A percentile compares a stretch with the other conserved stretches of the same genome.
These are phyloP conservation scores for Hyaloscypha variabilis DNA, from an alignment of 495 filamentous ascomycete species.

Conservation along the genomic window DNA sequence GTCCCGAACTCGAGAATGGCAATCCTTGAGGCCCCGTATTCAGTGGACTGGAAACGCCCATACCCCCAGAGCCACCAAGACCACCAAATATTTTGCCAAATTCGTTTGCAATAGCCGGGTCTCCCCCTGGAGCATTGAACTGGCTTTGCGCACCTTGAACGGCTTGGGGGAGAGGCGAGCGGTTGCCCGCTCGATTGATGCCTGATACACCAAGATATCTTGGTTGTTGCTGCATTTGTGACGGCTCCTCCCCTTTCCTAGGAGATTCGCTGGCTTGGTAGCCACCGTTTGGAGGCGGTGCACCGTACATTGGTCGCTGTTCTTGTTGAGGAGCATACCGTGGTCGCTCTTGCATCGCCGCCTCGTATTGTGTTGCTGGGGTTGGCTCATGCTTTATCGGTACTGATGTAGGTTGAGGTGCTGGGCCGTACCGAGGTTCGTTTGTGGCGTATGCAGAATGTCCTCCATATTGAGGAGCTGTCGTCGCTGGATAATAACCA, in stretches of 20 bases:
- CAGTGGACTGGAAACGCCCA: conserved; percentile 37
- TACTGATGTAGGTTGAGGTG: conserved; percentile 46
- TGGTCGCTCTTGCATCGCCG: conserved; percentile 33
- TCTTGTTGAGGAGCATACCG: conserved; percentile 38
- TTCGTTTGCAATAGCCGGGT: conserved; percentile 87
- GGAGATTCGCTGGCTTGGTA: conserved; percentile 53
- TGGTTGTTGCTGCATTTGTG: conserved; percentile 48
- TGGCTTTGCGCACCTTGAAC: conserved; percentile 89
- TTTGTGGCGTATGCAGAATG: conserved; percentile 26
- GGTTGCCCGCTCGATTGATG: conserved; percentile 63
- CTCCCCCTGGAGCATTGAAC: conserved; percentile 70
- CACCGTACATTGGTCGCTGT: conserved; percentile 20
- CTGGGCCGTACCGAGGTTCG: conserved; percentile 32
- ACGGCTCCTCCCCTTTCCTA: conserved; percentile 58
- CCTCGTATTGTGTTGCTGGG: conserved; percentile 38
- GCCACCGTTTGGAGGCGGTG: conserved; percentile 28
- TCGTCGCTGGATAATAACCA: conserved; percentile 40
- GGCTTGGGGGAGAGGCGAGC: conserved; percentile 85
- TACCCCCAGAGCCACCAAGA: conserved; percentile 78
- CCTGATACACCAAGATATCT: conserved; percentile 61
- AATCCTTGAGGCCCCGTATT: conserved; percentile 38
- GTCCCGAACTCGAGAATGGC: conserved; percentile 41
- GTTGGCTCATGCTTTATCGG: conserved; percentile 40
- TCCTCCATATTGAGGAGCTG: conserved; percentile 37
- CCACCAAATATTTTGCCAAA: conserved; percentile 91